phyloP scores from a whole-genome alignment of 1,284 basidiomycete species.

The Boletus holoroseus region DNA sequence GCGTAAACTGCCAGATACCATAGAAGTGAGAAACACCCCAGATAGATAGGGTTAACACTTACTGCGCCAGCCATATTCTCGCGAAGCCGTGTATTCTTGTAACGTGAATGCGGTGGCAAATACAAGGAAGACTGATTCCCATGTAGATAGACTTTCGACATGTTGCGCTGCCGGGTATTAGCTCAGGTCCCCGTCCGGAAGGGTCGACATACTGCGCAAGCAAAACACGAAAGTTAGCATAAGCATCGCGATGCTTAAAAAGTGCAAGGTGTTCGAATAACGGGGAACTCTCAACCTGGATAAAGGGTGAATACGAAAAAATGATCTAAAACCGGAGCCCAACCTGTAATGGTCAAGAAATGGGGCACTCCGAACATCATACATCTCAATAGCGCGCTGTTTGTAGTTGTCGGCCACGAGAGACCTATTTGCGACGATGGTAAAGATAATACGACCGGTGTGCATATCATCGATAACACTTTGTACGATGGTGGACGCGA shows the following conservation, averaged over 20 bases:
- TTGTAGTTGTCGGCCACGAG: conserved; percentile 86
- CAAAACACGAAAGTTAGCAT: conserved; percentile 70
- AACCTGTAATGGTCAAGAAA: conserved; percentile 81
- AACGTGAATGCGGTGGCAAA: conserved; percentile 73
- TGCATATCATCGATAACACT: conserved; percentile 81
- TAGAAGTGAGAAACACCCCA: conserved; percentile 1
- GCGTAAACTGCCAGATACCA: conserved; percentile 63
- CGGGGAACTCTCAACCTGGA: conserved; percentile 72
- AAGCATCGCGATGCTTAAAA: conserved; percentile 67
- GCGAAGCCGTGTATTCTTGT: conserved; percentile 75
- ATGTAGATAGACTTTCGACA: conserved; percentile 44
- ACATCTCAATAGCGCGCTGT: conserved; percentile 66
- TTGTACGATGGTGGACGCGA: conserved; percentile 76
- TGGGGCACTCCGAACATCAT: conserved; percentile 66
- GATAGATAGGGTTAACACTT: conserved; percentile 32
- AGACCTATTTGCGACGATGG: conserved; percentile 59
- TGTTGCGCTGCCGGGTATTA: conserved; percentile 47
- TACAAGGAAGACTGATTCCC: conserved; percentile 70
- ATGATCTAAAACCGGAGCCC: conserved; percentile 3
- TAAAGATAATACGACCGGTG: conserved; percentile 64
- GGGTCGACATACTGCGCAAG: conserved; percentile 51
- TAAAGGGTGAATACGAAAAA: conserved; percentile 6
- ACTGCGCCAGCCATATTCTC: conserved; percentile 84
- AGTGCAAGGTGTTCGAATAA: conserved; percentile 76
- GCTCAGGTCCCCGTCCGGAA: background rate